Evolutionary conservation across 2,329 filamentous ascomycete genomes (phyloP), one percentile per base, ranked within the genome.

Genomic region (Verruconis gallopava): DNA sequence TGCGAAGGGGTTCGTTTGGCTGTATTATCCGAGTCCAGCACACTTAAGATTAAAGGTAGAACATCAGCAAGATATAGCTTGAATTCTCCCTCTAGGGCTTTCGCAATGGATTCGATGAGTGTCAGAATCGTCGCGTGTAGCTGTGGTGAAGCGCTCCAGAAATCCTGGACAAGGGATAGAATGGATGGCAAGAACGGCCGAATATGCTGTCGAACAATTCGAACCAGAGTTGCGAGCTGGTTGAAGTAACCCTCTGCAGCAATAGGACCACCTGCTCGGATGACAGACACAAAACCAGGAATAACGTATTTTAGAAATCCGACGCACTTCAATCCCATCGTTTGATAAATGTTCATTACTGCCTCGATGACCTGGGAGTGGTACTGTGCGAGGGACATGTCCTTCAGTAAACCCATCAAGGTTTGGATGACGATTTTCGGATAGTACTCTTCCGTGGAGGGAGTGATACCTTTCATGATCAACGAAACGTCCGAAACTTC

Each of bases 341-440:
- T 98, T 51, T 91, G 84, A 64, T 98, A 98, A 45, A 98, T 98
- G 51, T 85, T 94, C 79, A 98, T 96, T 52, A 98, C 93, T 4
- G 91, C 91, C 58, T 96, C 91, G 40, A 98, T 91, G 12, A 96
- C 89, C 9, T 81, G 78, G 3, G 86, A 89, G 54, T 98, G 93
- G 53, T 94, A 89, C 54, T 93, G 84, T 11, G 81, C 76, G 3
- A 98, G 69, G 0, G 91, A 96, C 19, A 79, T 78, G 51, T 98
- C 91, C 53, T 89, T 93, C 25, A 98, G 65, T 50, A 98, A 88
- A 44, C 86, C 81, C 53, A 98, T 77, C 9, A 98, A 72, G 2
- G 91, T 93, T 53, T 94, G 94, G 57, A 98, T 95, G 37, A 95
- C 91, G 14, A 98, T 86, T 0, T 91, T 98, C 1, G 91, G 91